Evolutionary conservation across 306 rosid genomes (phyloP).

Genomic region (Trichosanthes truncata): DNA sequence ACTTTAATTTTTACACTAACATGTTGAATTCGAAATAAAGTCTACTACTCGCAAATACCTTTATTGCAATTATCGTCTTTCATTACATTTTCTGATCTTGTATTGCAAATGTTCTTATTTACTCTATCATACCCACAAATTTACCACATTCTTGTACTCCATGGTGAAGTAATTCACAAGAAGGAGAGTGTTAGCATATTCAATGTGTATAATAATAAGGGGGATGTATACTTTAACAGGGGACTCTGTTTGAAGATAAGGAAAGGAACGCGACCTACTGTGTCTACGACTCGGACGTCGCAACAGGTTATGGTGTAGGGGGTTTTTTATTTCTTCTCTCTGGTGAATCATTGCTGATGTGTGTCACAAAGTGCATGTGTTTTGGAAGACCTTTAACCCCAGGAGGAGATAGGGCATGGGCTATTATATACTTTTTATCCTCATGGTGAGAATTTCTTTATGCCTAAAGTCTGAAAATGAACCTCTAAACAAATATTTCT

Average conservation of each 20-base stretch:
- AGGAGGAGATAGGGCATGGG: constrained; percentile 81
- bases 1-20: neutral
- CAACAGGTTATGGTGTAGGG: constrained; percentile 88
- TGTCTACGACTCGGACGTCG: constrained; percentile 81
- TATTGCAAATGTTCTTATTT: neutral
- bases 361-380: constrained; percentile 88
- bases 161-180: neutral
- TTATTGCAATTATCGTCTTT: neutral
- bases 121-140: neutral
- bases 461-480: neutral
- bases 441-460: constrained; percentile 56
- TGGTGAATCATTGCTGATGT: constrained; percentile 70
- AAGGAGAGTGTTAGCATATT: neutral
- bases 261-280: constrained; percentile 56
- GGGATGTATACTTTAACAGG: constrained; percentile 34
- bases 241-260: constrained; percentile 24
- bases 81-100: neutral
- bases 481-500: neutral
- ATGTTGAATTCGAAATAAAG: too few species aligned
- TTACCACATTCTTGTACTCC: neutral
- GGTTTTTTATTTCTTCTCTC: constrained; percentile 83
- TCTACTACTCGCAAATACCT: neutral
- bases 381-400: constrained; percentile 80
- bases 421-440: constrained; percentile 69
- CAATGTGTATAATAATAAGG: neutral